Base-by-base conservation (phyloP, 257 asterid species). In the Leptodermis oblonga region DNA sequence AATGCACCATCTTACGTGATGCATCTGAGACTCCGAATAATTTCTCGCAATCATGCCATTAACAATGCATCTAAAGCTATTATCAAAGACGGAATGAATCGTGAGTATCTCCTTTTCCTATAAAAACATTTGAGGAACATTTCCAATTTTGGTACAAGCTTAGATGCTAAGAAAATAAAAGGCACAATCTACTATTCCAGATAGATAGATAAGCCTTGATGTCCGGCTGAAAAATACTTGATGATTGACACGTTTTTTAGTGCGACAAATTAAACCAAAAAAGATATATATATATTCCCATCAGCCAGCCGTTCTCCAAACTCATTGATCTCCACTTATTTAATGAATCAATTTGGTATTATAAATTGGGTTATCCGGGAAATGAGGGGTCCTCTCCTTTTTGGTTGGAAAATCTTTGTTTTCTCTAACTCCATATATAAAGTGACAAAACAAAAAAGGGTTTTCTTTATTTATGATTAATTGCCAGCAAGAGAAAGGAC, bases 161-260 rank as follows among this genome's bases (percentile, higher is more conserved):
- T n/a, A n/a, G n/a, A n/a, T n/a, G n/a, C n/a, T n/a, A n/a, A n/a
- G n/a, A n/a, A n/a, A n/a, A n/a, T n/a, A n/a, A n/a, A n/a, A n/a
- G n/a, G n/a, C n/a, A n/a, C n/a, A n/a, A n/a, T n/a, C n/a, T n/a
- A n/a, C n/a, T n/a, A n/a, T n/a, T n/a, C n/a, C n/a, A 39, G 10
- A 39, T 39, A 49, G 18, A 49, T 20, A 1, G 20, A 49, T 18
- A 49, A 3, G 26, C 56, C 56, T 51, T 51, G 56, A 51, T 51
- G 56, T 51, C 26, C 59, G 30, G 59, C 56, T 7, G 59, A 22
- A 53, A 46, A 18, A 46, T 5, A 10, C 49, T 7, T 43, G 48
- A 42, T 61, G 31, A 72, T 72, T 53, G 72, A 68, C 74, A 67
- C 71, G 42, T 67, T n/a, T n/a, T n/a, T n/a, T n/a, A n/a, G n/a